phyloP scores from a whole-genome alignment of 805 yeast genomes.

The Zygosaccharomyces bisporus region DNA sequence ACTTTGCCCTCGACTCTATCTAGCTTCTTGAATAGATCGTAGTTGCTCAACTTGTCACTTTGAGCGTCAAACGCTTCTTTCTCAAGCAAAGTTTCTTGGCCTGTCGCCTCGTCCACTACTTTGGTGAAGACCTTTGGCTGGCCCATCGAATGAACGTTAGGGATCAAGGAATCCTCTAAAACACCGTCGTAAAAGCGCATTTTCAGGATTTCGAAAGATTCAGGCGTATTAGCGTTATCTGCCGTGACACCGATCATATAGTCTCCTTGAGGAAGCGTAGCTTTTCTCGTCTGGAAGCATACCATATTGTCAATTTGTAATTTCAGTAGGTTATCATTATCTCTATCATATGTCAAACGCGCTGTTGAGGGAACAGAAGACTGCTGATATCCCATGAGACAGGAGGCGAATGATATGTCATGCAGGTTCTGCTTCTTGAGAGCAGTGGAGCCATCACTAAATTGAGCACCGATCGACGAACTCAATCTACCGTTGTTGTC shows the following conservation, averaged over 20 bases:
- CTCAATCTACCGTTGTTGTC: conserved; percentile 49
- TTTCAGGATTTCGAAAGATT: conserved; percentile 61
- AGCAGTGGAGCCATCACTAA: conserved; percentile 53
- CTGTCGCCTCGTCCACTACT: conserved; percentile 37
- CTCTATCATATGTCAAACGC: conserved; percentile 55
- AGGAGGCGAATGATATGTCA: conserved; percentile 47
- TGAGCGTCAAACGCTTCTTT: conserved; percentile 26
- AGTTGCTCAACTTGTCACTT: conserved; percentile 24
- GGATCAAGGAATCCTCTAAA: conserved; percentile 53
- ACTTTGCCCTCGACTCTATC: conserved; percentile 36
- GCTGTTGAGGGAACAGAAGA: conserved; percentile 67
- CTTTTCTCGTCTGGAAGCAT: conserved; percentile 60
- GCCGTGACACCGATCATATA: conserved; percentile 56
- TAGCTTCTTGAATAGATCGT: conserved; percentile 29
- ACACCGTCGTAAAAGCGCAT: conserved; percentile 53
- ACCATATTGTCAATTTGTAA: conserved; percentile 70
- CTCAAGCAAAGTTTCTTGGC: conserved; percentile 33
- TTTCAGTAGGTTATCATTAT: conserved; percentile 44
- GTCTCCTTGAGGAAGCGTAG: conserved; percentile 42
- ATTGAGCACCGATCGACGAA: conserved; percentile 52
- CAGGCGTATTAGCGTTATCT: conserved; percentile 42
- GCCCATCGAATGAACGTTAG: conserved; percentile 46
- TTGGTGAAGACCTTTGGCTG: conserved; percentile 47
- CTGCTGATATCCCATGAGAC: conserved; percentile 58
- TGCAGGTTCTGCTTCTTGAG: conserved; percentile 28